phyloP scores from a whole-genome alignment of 208 protist genomes.

The Leptomonas pyrrhocoris region DNA sequence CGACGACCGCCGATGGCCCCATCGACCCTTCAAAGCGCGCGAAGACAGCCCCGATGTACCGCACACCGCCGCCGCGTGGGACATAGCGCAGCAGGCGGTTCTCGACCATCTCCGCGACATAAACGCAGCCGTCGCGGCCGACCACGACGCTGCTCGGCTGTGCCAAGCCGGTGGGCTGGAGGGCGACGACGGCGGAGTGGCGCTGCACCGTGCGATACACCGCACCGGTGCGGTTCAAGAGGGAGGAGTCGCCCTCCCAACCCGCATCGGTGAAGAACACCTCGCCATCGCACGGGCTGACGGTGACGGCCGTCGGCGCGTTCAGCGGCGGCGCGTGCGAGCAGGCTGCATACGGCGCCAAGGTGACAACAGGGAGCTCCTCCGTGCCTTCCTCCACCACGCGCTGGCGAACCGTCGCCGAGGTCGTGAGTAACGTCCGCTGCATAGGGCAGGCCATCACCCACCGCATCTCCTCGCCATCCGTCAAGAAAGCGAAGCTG shows the following conservation, averaged over 20 bases:
- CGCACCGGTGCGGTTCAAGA: conserved; percentile 54
- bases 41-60: conserved; percentile 69
- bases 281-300: conserved; percentile 47
- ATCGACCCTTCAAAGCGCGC: conserved; percentile 62
- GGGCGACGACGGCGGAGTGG: conserved; percentile 50
- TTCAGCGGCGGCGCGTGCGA: conserved; percentile 54
- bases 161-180: conserved; percentile 55
- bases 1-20: conserved; percentile 59
- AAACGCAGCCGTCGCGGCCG: conserved; percentile 51
- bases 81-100: conserved; percentile 77
- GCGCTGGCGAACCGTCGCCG: not conserved
- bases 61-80: conserved; percentile 36
- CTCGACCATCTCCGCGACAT: conserved; percentile 59
- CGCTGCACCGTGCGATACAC: conserved; percentile 67
- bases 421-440: not conserved
- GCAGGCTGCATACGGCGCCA: conserved; percentile 26
- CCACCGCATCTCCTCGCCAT: conserved; percentile 40
- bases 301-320: conserved; percentile 48
- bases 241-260: conserved; percentile 57
- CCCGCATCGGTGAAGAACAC: conserved; percentile 81
- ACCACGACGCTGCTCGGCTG: conserved; percentile 60
- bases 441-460: conserved; percentile 9
- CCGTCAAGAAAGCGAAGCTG: conserved; percentile 39
- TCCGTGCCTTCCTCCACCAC: not conserved
- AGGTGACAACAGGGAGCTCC: not conserved